phyloP scores from a whole-genome alignment of 306 rosid species.

The Cucumis hystrix region DNA sequence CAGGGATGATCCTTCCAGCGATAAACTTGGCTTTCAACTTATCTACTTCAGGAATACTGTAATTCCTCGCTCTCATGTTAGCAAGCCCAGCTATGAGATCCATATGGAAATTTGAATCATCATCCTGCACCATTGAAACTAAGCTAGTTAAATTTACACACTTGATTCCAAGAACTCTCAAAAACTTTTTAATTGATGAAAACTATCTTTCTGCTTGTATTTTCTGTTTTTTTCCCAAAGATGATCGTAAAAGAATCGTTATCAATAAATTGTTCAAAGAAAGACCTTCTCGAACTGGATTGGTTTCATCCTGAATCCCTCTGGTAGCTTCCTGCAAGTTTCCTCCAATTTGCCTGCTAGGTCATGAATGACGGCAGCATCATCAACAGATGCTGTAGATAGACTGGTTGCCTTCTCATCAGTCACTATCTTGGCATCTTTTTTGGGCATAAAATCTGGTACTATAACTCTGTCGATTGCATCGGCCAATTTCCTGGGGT shows the following conservation, averaged over 20 bases:
- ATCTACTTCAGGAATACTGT: constrained; percentile 93
- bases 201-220: neutral
- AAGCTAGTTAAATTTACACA: neutral
- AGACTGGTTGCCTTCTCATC: constrained; percentile 84
- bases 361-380: constrained; percentile 69
- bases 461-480: constrained; percentile 58
- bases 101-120: constrained; percentile 92
- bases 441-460: constrained; percentile 78
- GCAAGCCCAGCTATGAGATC: constrained; percentile 93
- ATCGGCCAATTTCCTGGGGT: constrained; percentile 55
- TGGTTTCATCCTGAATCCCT: constrained; percentile 88
- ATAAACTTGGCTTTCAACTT: constrained; percentile 94
- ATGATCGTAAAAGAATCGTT: neutral
- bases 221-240: neutral
- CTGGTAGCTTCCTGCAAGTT: constrained; percentile 30
- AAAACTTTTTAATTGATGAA: neutral
- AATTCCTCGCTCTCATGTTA: constrained; percentile 95
- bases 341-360: constrained; percentile 53
- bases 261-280: neutral
- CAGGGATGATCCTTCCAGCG: constrained; percentile 94
- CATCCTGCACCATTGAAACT: constrained; percentile 52
- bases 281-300: constrained; percentile 84
- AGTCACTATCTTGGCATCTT: constrained; percentile 72
- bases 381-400: constrained; percentile 65
- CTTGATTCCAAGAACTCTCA: neutral